Evolutionary conservation across 73 alveolate genomes (phyloP).

Genomic region (Paraurostyla sp.): DNA sequence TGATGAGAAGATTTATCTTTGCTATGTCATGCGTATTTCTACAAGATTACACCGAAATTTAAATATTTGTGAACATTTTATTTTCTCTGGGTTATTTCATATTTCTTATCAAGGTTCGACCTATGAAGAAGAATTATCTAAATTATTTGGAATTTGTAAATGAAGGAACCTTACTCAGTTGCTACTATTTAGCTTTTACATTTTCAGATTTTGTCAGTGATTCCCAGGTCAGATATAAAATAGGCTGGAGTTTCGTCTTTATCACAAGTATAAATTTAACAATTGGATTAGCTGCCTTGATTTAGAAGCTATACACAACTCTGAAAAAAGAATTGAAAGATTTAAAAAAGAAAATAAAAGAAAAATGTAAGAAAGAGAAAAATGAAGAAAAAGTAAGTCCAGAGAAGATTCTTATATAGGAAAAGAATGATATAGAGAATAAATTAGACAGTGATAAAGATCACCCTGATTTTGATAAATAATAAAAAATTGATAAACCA

Average conservation of each 20-base stretch:
- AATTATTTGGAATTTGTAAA: slow-evolving; percentile 16
- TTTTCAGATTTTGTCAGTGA: slow-evolving; percentile 30
- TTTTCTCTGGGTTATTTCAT: background rate
- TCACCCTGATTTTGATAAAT: too few species aligned
- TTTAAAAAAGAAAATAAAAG: background rate
- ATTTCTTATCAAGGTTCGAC: background rate
- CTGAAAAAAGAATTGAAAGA: background rate
- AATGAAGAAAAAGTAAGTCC: background rate
- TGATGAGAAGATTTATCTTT: background rate
- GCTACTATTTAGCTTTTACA: slow-evolving; percentile 2
- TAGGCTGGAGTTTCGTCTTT: slow-evolving; percentile 4
- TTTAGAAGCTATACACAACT: background rate
- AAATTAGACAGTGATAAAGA: too few species aligned
- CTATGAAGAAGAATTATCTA: slow-evolving; percentile 1
- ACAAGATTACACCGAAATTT: background rate
- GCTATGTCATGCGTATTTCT: background rate
- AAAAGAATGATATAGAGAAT: too few species aligned
- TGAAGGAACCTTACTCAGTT: background rate
- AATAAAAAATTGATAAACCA: too few species aligned
- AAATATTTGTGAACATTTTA: background rate
- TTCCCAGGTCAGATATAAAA: background rate
- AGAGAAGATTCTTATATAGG: too few species aligned
- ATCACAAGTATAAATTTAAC: background rate
- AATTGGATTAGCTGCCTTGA: background rate
- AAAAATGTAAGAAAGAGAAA: background rate